These are phyloP conservation scores for Diaporthe sp. DNA, from an alignment of 2,329 filamentous ascomycete genomes.

Conservation along the genomic window DNA sequence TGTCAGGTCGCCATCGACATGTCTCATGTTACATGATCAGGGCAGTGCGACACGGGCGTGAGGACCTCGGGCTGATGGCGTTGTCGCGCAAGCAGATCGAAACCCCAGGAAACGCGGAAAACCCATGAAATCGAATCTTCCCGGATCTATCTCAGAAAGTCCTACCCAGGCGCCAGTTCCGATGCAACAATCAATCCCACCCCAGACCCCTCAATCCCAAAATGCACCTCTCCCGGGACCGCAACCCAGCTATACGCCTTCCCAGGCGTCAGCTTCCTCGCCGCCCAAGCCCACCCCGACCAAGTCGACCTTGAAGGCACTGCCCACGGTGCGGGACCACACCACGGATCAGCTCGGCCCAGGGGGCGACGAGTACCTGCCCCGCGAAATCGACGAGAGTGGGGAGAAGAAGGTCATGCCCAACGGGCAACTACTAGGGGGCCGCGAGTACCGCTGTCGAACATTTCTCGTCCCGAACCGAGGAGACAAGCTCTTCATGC, in stretches of 20 bases:
- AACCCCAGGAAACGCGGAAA: constrained; percentile 71
- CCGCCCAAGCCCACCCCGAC: constrained; percentile 85
- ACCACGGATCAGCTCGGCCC: constrained; percentile 94
- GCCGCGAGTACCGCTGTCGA: constrained; percentile 90
- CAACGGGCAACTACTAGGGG: constrained; percentile 85
- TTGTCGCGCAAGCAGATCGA: constrained; percentile 56
- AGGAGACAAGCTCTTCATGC: constrained; percentile 96
- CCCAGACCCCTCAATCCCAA: constrained; percentile 47
- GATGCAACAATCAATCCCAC: constrained; percentile 52
- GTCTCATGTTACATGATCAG: constrained; percentile 50
- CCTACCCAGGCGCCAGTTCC: constrained; percentile 66
- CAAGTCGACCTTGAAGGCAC: constrained; percentile 89
- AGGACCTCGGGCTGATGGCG: constrained; percentile 49
- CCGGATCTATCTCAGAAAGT: constrained; percentile 68
- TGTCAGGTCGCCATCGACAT: constrained; percentile 49
- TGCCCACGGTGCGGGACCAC: constrained; percentile 96
- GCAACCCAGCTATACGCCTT: constrained; percentile 52
- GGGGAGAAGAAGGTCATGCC: constrained; percentile 94
- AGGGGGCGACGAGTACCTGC: constrained; percentile 93
- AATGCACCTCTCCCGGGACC: constrained; percentile 48
- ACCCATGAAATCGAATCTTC: constrained; percentile 71
- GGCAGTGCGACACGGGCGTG: constrained; percentile 50
- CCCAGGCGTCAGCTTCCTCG: constrained; percentile 65
- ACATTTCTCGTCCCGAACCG: constrained; percentile 94
- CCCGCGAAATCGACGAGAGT: constrained; percentile 90